Evolutionary conservation across 208 protist genomes (phyloP), one percentile per base, ranked within the genome.

Genomic region (Trypanosomatidae sp.): DNA sequence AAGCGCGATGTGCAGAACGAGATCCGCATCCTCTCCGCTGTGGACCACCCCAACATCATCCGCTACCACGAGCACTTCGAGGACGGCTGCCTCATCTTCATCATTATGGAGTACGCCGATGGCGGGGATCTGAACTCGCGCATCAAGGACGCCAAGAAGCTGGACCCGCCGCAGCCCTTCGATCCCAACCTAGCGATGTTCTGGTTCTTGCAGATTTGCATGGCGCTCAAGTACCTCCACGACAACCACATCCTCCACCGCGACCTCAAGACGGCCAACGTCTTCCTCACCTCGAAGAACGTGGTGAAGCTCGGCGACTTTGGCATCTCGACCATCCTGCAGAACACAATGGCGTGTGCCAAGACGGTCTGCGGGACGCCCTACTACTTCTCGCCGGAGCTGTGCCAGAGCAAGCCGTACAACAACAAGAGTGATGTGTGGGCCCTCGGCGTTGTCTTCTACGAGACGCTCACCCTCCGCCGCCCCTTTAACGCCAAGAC

Each of bases 321-420:
- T 82, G 94, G 94, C 74, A 97, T 98, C 58, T 96, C 94, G 25
- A 98, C 92, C 8, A 84, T 98, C 25, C 78, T 98, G 39, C 91
- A 95, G 69, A 97, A 95, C 81, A 98, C 93, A n/a, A 91, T 96
- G 83, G 89, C 88, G 50, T 95, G 93, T 66, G 94, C 94, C 58
- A 90, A 95, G 83, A 99, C 97, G 19, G 87, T 98, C 41, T 96
- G 97, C 68, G 98, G 98, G 30, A 98, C 97, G 19, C 97, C 97
- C 44, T 98, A 98, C 84, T 99, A 99, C 83, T 96, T 99, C 80
- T 97, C 91, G 12, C 98, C 97, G 17, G 96, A 99, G 87, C 82
- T 99, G 62, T 98, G 94, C 87, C 86, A 98, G 77, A 97, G 90
- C 86, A 91, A 93, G 83, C 91, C 93, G 49, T 98, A 98, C 87